Evolutionary conservation across 768 basidiomycete genomes (phyloP).

Genomic region (Punctularia strigosozonata): DNA sequence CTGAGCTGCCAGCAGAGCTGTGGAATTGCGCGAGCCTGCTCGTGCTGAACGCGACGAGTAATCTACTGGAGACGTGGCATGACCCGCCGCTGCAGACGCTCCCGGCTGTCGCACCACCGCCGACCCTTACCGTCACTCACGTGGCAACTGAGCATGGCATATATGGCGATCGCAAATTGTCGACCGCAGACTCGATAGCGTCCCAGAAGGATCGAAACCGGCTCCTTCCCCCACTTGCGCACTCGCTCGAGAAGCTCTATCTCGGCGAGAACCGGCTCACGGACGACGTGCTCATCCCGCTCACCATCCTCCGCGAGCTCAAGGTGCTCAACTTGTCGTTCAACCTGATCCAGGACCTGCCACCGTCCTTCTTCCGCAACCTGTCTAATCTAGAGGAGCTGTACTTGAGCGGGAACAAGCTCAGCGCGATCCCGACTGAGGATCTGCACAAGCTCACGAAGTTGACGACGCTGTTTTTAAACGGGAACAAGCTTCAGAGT

Average conservation of each 20-base stretch:
- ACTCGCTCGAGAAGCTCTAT: slow-evolving; percentile 67
- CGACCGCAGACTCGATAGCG: slow-evolving; percentile 19
- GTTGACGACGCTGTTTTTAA: slow-evolving; percentile 72
- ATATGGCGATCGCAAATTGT: slow-evolving; percentile 32
- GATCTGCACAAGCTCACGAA: slow-evolving; percentile 63
- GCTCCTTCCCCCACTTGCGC: slow-evolving; percentile 45
- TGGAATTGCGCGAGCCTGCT: slow-evolving; percentile 76
- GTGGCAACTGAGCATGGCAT: too few relatives aligned
- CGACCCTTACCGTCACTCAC: not conserved
- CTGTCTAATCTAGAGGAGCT: slow-evolving; percentile 68
- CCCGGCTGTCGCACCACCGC: not conserved
- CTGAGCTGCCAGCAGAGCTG: slow-evolving; percentile 57
- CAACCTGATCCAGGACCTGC: slow-evolving; percentile 88
- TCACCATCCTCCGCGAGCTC: slow-evolving; percentile 70
- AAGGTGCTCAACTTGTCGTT: slow-evolving; percentile 84
- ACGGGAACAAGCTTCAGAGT: slow-evolving; percentile 89
- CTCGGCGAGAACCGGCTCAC: slow-evolving; percentile 84
- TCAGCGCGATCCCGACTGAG: slow-evolving; percentile 83
- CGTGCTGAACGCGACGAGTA: slow-evolving; percentile 80
- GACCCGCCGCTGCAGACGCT: slow-evolving; percentile 1
- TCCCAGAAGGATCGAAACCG: slow-evolving; percentile 12
- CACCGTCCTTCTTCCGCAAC: slow-evolving; percentile 61
- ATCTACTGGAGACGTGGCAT: slow-evolving; percentile 64
- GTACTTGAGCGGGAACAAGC: slow-evolving; percentile 91
- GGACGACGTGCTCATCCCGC: slow-evolving; percentile 64